Conservation (phyloP, 2,329 filamentous ascomycete species). For the Colletotrichum shisoi region DNA sequence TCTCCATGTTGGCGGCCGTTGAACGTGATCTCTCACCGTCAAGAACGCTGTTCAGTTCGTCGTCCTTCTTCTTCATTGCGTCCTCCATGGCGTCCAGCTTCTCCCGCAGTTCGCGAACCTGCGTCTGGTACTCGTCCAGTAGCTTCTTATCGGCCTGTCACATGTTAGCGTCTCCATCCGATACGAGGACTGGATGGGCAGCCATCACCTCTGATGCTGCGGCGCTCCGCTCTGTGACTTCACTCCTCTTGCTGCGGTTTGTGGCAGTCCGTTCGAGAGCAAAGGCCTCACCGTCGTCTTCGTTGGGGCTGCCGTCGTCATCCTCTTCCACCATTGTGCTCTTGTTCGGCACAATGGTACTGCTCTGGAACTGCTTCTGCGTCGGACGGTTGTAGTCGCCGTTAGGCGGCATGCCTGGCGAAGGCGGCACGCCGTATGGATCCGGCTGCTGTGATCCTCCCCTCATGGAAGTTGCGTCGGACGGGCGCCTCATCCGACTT, state of each 20-base stretch:
- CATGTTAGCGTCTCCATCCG: constrained; percentile 34
- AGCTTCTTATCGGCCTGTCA: constrained; percentile 71
- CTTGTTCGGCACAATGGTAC: constrained; percentile 97
- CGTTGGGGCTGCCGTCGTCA: constrained; percentile 70
- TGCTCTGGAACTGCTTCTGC: constrained; percentile 90
- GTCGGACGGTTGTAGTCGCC: constrained; percentile 78
- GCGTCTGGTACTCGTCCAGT: constrained; percentile 80
- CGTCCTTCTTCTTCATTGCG: constrained; percentile 73
- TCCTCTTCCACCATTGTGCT: constrained; percentile 97
- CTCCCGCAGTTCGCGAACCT: constrained; percentile 76
- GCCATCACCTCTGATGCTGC: constrained; percentile 52
- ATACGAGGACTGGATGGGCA: constrained; percentile 32
- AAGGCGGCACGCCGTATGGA: constrained; percentile 65
- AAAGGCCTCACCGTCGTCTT: constrained; percentile 70
- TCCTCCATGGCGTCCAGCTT: constrained; percentile 77
- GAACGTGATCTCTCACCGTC: constrained; percentile 65
- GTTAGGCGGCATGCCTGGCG: constrained; percentile 61
- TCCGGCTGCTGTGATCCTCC: constrained; percentile 53
- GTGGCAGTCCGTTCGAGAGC: constrained; percentile 58
- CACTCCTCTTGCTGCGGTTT: constrained; percentile 43
- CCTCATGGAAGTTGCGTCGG: constrained; percentile 69
- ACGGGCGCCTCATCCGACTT: constrained; percentile 64
- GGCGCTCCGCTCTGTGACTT: constrained; percentile 46
- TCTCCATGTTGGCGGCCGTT: constrained; percentile 66
- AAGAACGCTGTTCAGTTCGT: constrained; percentile 68